Evolutionary conservation across 2,329 filamentous ascomycete genomes (phyloP).

Genomic region (Chalaropsis ovoidea): DNA sequence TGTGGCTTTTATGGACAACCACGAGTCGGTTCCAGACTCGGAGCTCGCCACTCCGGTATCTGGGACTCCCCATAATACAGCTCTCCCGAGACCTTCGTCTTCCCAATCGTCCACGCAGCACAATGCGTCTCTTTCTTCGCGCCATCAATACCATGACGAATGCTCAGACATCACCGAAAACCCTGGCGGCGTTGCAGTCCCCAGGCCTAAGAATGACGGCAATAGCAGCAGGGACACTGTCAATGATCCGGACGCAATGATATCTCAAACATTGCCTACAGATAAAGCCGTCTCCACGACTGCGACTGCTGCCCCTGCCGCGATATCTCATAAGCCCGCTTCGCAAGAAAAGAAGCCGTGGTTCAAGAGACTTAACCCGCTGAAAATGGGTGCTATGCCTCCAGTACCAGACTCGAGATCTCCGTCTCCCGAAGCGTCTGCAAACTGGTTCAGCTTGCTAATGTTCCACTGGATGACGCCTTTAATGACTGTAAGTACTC

Average conservation of each 20-base stretch:
- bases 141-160: not conserved
- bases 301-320: not conserved
- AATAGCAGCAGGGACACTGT: slow-evolving; percentile 1
- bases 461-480: slow-evolving; percentile 87
- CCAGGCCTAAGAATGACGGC: not conserved
- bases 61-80: not conserved
- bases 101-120: not conserved
- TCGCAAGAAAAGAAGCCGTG: slow-evolving; percentile 38
- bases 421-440: slow-evolving; percentile 59
- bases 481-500: slow-evolving; percentile 59
- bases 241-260: not conserved
- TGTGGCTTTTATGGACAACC: slow-evolving; percentile 19
- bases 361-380: slow-evolving; percentile 52
- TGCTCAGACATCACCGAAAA: not conserved
- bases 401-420: slow-evolving; percentile 45
- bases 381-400: slow-evolving; percentile 49
- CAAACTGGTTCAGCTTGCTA: slow-evolving; percentile 62
- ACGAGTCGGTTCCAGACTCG: slow-evolving; percentile 15
- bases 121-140: not conserved
- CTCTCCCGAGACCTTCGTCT: not conserved
- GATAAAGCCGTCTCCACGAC: not conserved
- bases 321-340: not conserved
- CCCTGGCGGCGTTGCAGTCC: not conserved
- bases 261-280: not conserved
- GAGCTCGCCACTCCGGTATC: slow-evolving; percentile 19